A percentile compares a stretch with the other conserved stretches of the same genome.
Evolutionary conservation across 805 yeast genomes (phyloP).

Genomic region (Candida rishiriensis): DNA sequence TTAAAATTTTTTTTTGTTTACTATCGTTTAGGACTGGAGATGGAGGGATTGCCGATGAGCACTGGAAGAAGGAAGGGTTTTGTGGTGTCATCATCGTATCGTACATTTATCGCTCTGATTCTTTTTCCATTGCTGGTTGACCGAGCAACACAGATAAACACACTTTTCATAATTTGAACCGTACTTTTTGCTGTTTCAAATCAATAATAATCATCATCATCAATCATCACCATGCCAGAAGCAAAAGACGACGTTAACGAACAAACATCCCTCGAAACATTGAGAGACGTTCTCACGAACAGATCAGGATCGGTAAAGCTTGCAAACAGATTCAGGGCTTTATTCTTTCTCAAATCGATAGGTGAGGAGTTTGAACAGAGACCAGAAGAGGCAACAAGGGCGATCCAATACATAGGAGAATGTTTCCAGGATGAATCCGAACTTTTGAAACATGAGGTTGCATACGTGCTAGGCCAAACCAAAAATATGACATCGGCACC

Average conservation of each 20-base stretch:
- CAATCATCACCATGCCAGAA: conserved; percentile 11
- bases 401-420: conserved; percentile 79
- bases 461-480: conserved; percentile 95
- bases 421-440: conserved; percentile 82
- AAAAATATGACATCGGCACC: conserved; percentile 77
- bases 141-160: too few relatives aligned
- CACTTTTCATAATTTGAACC: too few relatives aligned
- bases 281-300: conserved; percentile 68
- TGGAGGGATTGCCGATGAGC: too few relatives aligned
- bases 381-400: conserved; percentile 52
- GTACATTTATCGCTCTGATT: too few relatives aligned
- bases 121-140: too few relatives aligned
- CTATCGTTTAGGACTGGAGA: too few relatives aligned
- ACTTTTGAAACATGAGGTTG: conserved; percentile 93
- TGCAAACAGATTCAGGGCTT: conserved; percentile 88
- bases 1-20: too few relatives aligned
- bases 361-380: conserved; percentile 67
- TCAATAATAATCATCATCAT: not conserved
- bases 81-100: too few relatives aligned
- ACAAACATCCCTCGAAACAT: conserved; percentile 46
- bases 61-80: too few relatives aligned
- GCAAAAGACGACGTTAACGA: conserved; percentile 24
- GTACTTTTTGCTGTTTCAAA: not conserved
- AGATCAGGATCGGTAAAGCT: conserved; percentile 64
- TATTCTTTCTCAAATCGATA: conserved; percentile 81